A percentile compares a stretch with the other conserved stretches of the same genome.
Conservation (phyloP, 495 filamentous ascomycete species). For the Penicillium robsamsonii region DNA sequence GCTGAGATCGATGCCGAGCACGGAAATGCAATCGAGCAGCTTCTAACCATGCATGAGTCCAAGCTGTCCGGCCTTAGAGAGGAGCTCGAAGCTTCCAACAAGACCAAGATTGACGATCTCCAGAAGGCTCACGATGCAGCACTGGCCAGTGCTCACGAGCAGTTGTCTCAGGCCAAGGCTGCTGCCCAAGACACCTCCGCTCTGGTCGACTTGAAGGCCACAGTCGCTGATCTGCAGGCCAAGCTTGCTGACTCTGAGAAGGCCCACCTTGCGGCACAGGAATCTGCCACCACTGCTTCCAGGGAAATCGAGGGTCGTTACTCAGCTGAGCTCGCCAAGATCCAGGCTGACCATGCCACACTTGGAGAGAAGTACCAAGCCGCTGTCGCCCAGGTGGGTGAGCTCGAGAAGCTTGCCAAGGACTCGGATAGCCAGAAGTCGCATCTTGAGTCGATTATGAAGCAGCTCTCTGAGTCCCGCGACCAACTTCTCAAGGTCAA, state of each 20-base stretch:
- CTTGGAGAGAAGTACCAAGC: conserved; percentile 36
- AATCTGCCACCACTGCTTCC: conserved; percentile 24
- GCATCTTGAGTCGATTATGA: conserved; percentile 35
- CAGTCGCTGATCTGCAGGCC: conserved; percentile 38
- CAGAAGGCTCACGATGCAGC: conserved; percentile 38
- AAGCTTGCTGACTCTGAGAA: conserved; percentile 38
- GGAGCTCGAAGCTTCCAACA: conserved; percentile 40
- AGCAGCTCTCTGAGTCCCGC: conserved; percentile 36
- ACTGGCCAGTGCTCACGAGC: conserved; percentile 32
- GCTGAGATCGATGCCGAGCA: conserved; percentile 45
- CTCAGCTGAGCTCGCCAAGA: conserved; percentile 30
- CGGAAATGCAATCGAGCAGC: conserved; percentile 44
- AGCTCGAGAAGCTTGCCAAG: conserved; percentile 36
- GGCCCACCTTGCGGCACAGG: conserved; percentile 28
- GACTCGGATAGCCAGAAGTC: conserved; percentile 32
- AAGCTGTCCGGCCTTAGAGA: conserved; percentile 38
- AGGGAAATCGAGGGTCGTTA: conserved; percentile 36
- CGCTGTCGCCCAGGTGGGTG: conserved; percentile 26
- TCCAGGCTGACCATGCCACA: conserved; percentile 35
- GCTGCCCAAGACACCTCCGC: conserved; percentile 41
- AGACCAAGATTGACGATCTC: conserved; percentile 40
- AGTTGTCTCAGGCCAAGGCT: conserved; percentile 38
- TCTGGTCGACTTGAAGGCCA: conserved; percentile 36
- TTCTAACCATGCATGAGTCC: conserved; percentile 44
- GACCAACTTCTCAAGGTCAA: conserved; percentile 37